phyloP scores from a whole-genome alignment of 177 flowering plant species.

The Vitis hybrid region DNA sequence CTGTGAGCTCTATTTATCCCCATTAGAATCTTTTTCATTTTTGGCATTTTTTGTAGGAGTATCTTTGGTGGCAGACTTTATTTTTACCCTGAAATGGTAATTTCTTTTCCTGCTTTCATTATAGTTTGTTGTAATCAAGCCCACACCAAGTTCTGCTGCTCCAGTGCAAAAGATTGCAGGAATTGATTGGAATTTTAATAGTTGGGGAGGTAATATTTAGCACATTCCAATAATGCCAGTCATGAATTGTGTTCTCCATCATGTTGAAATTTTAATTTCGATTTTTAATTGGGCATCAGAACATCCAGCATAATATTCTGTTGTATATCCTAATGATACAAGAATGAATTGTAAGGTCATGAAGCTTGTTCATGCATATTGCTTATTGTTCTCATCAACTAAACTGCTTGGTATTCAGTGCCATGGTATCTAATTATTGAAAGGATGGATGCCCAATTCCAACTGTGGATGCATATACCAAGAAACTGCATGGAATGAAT shows the following conservation, averaged over 20 bases:
- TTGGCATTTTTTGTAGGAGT: neutral
- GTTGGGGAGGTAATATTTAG: slow-evolving; percentile 81
- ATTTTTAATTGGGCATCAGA: neutral
- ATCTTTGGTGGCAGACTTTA: neutral
- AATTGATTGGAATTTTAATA: slow-evolving; percentile 89
- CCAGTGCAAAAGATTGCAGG: slow-evolving; percentile 62
- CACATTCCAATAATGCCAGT: neutral
- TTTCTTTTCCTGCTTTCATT: neutral
- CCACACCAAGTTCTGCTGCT: slow-evolving; percentile 19
- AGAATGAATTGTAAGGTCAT: too few relatives aligned
- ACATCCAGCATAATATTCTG: too few relatives aligned
- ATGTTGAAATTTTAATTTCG: neutral
- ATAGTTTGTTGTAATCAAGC: slow-evolving; percentile 61
- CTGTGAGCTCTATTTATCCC: slow-evolving; percentile 49
- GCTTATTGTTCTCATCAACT: too few relatives aligned
- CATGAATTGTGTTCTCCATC: neutral
- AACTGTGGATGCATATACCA: neutral
- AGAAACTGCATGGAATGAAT: neutral
- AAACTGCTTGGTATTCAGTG: neutral
- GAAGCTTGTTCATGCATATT: too few relatives aligned
- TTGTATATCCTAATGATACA: too few relatives aligned
- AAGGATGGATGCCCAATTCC: neutral
- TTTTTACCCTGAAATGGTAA: neutral
- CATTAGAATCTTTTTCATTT: neutral
- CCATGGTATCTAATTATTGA: neutral